Evolutionary conservation across 1,139 yeast species (phyloP).

Genomic region (Nematodospora anomalae): DNA sequence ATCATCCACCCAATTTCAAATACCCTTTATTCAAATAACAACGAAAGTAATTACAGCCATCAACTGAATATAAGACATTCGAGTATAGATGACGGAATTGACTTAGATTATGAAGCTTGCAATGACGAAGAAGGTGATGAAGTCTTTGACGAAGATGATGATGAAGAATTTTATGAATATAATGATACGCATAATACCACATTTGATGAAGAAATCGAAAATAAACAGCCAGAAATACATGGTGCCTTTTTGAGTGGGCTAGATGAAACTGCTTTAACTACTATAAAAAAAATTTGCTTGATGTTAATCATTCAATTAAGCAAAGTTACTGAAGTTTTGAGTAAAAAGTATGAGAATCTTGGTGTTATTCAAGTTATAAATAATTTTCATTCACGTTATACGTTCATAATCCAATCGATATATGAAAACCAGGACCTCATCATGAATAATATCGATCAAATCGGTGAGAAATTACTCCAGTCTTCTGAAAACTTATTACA

Average conservation of each 20-base stretch:
- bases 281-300: slow-evolving; percentile 45
- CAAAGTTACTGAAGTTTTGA: slow-evolving; percentile 54
- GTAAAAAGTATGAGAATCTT: slow-evolving; percentile 50
- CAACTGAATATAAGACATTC: slow-evolving; percentile 11
- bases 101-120: slow-evolving; percentile 13
- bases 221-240: slow-evolving; percentile 42
- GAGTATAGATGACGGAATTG: slow-evolving; percentile 15
- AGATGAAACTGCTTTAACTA: slow-evolving; percentile 39
- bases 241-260: slow-evolving; percentile 57
- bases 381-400: slow-evolving; percentile 31
- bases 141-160: slow-evolving; percentile 13
- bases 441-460: slow-evolving; percentile 16
- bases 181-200: slow-evolving; percentile 18
- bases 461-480: slow-evolving; percentile 21
- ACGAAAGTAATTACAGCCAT: slow-evolving; percentile 14
- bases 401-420: slow-evolving; percentile 25
- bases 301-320: slow-evolving; percentile 47
- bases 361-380: slow-evolving; percentile 44
- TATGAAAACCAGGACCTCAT: slow-evolving; percentile 25
- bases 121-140: slow-evolving; percentile 14
- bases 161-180: slow-evolving; percentile 13
- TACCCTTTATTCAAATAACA: slow-evolving; percentile 13
- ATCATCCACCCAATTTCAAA: slow-evolving; percentile 4
- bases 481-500: slow-evolving; percentile 31
- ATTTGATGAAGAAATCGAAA: slow-evolving; percentile 23